Percentiles rank a stretch among this genome's conserved stretches.
Conservation (phyloP, 257 asterid species). For the Jasminum sambac region DNA sequence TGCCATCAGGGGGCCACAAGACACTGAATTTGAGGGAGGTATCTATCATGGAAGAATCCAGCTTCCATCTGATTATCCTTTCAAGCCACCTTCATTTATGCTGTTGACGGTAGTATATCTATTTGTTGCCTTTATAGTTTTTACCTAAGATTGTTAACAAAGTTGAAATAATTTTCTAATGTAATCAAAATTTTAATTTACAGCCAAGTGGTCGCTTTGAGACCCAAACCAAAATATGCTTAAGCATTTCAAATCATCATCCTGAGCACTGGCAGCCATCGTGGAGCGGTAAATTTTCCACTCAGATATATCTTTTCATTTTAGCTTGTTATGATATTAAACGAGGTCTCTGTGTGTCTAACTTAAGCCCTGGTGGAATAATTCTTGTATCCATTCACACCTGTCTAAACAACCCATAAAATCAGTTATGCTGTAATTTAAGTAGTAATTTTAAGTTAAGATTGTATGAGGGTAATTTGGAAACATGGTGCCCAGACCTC, state of each 20-base stretch:
- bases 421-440: background rate
- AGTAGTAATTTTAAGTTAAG: background rate
- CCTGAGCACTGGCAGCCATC: constrained; percentile 99
- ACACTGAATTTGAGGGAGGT: constrained; percentile 84
- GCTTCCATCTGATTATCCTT: constrained; percentile 84
- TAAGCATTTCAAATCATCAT: constrained; percentile 96
- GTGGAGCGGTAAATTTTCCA: constrained; percentile 74
- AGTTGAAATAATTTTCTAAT: constrained; percentile 14
- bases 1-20: constrained; percentile 83
- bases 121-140: background rate
- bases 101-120: constrained; percentile 55
- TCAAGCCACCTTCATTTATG: constrained; percentile 90
- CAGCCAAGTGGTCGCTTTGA: constrained; percentile 98
- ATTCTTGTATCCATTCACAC: background rate
- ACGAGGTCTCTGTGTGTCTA: background rate
- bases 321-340: background rate
- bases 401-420: background rate
- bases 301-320: background rate
- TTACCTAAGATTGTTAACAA: background rate
- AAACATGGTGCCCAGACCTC: background rate
- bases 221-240: constrained; percentile 93
- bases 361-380: background rate
- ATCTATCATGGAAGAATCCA: constrained; percentile 90
- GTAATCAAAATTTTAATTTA: constrained; percentile 16
- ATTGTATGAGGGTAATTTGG: background rate